Percentiles rank a stretch among this genome's conserved stretches.
Evolutionary conservation across 805 yeast species (phyloP).

Genomic region (Kockiozyma suomiensis): DNA sequence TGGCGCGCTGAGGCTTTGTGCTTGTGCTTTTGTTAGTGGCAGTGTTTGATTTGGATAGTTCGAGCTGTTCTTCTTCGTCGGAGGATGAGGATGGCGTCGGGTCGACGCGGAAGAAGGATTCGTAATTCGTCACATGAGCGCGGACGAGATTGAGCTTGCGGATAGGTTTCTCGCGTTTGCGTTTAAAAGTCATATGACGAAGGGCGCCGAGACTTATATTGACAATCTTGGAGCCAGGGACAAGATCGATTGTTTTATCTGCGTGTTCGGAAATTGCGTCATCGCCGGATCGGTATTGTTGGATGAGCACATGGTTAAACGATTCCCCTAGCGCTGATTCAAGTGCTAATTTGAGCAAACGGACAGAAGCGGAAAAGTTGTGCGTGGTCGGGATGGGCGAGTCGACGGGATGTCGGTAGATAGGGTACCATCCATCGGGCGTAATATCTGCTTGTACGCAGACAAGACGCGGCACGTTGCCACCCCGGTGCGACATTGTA

Average conservation of each 20-base stretch:
- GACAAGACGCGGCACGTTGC: constrained; percentile 32
- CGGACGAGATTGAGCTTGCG: constrained; percentile 2
- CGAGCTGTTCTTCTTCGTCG: neutral
- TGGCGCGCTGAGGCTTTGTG: neutral
- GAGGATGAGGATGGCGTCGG: neutral
- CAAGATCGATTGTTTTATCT: constrained; percentile 34
- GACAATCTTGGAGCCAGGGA: constrained; percentile 31
- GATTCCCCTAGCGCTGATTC: constrained; percentile 11
- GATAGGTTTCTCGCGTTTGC: constrained; percentile 5
- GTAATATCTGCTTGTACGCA: constrained; percentile 26
- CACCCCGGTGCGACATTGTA: constrained; percentile 29
- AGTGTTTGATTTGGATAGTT: neutral
- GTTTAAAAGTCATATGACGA: constrained; percentile 20
- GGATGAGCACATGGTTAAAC: constrained; percentile 33
- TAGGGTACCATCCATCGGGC: constrained; percentile 28
- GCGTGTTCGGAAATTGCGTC: constrained; percentile 35
- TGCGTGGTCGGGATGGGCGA: constrained; percentile 16
- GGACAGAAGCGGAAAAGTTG: constrained; percentile 1
- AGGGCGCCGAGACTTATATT: constrained; percentile 32
- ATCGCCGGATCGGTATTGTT: constrained; percentile 28
- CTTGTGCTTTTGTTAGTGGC: neutral
- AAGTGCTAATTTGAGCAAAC: neutral
- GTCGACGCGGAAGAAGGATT: neutral
- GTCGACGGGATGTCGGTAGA: constrained; percentile 34
- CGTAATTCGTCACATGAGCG: neutral